A percentile compares a stretch with the other conserved stretches of the same genome.
Conservation (phyloP, 2,329 filamentous ascomycete species). For the Ophiostoma australiae region DNA sequence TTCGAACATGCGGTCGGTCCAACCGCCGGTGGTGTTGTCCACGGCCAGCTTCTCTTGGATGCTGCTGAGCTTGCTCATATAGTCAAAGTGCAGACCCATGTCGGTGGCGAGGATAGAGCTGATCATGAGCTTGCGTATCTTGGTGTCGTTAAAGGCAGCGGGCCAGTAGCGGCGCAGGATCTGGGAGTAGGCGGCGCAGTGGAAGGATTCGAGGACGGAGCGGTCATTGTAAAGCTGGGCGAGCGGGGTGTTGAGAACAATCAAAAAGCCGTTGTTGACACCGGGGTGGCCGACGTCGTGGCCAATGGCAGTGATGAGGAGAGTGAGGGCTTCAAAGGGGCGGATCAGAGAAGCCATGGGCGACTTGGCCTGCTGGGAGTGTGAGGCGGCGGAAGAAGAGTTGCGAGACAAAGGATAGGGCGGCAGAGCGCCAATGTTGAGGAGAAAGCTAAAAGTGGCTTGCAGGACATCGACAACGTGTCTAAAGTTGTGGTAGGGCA, state of each 20-base stretch:
- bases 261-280: constrained; percentile 94
- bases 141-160: constrained; percentile 67
- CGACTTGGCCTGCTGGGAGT: constrained; percentile 57
- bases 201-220: constrained; percentile 93
- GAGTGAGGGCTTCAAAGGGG: constrained; percentile 81
- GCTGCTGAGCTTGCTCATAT: constrained; percentile 82
- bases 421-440: constrained; percentile 71
- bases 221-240: constrained; percentile 96
- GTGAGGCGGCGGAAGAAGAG: constrained; percentile 55
- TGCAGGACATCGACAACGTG: constrained; percentile 96
- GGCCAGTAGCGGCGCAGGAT: constrained; percentile 93
- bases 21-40: constrained; percentile 62
- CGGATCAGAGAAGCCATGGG: constrained; percentile 70
- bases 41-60: constrained; percentile 72
- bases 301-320: constrained; percentile 92
- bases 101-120: constrained; percentile 96
- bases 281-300: constrained; percentile 97
- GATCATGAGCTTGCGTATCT: constrained; percentile 87
- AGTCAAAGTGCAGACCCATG: constrained; percentile 95
- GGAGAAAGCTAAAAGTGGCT: constrained; percentile 83
- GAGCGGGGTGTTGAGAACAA: constrained; percentile 84
- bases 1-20: constrained; percentile 70
- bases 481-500: constrained; percentile 96
- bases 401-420: constrained; percentile 49
- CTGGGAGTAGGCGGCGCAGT: constrained; percentile 94